Percentiles rank a stretch among this genome's conserved stretches.
phyloP scores from a whole-genome alignment of 192 early-diverging fungal species.

The Jimgerdemannia flammicorona region DNA sequence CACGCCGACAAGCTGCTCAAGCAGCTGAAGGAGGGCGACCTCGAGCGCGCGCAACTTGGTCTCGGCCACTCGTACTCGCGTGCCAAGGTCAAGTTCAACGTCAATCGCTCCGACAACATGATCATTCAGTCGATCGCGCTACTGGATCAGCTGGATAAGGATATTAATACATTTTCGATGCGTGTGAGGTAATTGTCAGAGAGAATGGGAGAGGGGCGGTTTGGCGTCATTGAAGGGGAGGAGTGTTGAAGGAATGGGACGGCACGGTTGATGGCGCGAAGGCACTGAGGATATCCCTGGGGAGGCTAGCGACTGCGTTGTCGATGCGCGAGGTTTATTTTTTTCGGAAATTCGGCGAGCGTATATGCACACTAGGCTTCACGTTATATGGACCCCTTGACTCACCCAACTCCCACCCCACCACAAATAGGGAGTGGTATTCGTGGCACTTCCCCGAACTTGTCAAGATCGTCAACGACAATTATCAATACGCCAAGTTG shows the following conservation, averaged over 20 bases:
- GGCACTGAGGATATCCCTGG: not conserved
- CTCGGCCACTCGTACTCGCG: conserved; percentile 98
- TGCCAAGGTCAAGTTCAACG: conserved; percentile 99
- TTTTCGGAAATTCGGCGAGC: too few relatives aligned
- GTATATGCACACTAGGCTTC: too few relatives aligned
- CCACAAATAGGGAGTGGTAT: conserved; percentile 88
- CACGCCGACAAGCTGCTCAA: conserved; percentile 85
- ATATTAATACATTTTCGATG: conserved; percentile 98
- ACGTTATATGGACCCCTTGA: not conserved
- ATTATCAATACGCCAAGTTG: conserved; percentile 87
- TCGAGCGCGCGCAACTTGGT: conserved; percentile 92
- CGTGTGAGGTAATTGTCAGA: conserved; percentile 57
- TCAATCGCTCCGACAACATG: conserved; percentile 97
- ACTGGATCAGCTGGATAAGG: conserved; percentile 97
- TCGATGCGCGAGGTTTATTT: too few relatives aligned
- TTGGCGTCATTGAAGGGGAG: not conserved
- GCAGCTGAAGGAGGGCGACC: conserved; percentile 90
- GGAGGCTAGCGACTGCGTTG: too few relatives aligned
- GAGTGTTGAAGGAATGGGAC: not conserved
- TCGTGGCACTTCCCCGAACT: conserved; percentile 99
- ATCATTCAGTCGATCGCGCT: conserved; percentile 91
- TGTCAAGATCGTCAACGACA: conserved; percentile 93
- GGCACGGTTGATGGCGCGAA: not conserved
- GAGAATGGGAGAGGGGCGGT: not conserved
- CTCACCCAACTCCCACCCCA: not conserved